Conservation (phyloP, 805 yeast genomes). For the Priceomyces carsonii region DNA sequence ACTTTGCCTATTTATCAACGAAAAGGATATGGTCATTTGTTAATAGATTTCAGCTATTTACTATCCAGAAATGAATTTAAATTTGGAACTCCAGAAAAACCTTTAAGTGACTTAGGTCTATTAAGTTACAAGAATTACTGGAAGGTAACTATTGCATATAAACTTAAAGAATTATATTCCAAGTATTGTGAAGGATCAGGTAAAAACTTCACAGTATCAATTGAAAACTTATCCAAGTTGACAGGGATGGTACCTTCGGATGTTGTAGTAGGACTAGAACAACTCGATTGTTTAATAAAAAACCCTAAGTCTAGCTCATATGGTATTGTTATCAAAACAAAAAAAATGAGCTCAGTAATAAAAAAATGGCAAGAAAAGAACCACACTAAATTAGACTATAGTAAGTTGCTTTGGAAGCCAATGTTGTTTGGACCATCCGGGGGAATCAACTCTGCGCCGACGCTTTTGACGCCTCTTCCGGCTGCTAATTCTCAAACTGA, state of each 20-base stretch:
- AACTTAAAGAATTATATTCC: conserved; percentile 31
- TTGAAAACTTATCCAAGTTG: conserved; percentile 60
- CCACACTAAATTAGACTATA: conserved; percentile 52
- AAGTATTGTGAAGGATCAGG: conserved; percentile 12
- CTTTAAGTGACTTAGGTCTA: conserved; percentile 83
- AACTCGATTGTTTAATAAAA: conserved; percentile 58
- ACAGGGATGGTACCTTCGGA: conserved; percentile 91
- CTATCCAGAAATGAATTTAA: conserved; percentile 73
- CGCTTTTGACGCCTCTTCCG: conserved; percentile 22
- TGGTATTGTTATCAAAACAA: conserved; percentile 53
- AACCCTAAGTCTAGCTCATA: conserved; percentile 47
- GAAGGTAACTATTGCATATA: conserved; percentile 64
- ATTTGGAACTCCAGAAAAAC: conserved; percentile 94
- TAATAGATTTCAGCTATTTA: conserved; percentile 87
- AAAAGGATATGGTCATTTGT: conserved; percentile 83
- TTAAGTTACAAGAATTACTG: conserved; percentile 86
- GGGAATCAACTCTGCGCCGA: conserved; percentile 69
- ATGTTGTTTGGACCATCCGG: conserved; percentile 84
- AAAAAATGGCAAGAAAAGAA: conserved; percentile 54
- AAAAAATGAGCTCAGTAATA: conserved; percentile 42
- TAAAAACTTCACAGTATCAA: conserved; percentile 37
- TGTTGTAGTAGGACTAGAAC: conserved; percentile 83
- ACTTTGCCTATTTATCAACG: conserved; percentile 87
- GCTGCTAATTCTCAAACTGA: conserved; percentile 3
- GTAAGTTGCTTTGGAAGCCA: conserved; percentile 74